Conservation (phyloP, 495 filamentous ascomycete species). For the Lindgomyces ingoldianus region DNA sequence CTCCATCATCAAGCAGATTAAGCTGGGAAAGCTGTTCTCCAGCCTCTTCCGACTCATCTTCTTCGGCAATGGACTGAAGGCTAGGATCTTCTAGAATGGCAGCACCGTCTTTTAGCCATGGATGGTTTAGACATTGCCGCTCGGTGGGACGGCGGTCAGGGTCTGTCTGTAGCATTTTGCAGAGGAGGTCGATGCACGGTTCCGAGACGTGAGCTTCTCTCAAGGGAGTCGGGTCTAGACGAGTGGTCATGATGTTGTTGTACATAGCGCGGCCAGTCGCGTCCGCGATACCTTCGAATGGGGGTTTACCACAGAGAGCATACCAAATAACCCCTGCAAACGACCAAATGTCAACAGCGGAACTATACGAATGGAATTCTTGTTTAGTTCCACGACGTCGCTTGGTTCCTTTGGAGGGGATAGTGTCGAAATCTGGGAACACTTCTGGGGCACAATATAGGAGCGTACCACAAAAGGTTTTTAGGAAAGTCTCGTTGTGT, state of each 20-base stretch:
- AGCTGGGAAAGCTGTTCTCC: conserved; percentile 66
- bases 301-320: conserved; percentile 70
- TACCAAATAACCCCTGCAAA: conserved; percentile 88
- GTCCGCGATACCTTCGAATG: conserved; percentile 70
- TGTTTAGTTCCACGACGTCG: conserved; percentile 55
- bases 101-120: conserved; percentile 61
- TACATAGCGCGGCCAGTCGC: conserved; percentile 65
- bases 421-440: conserved; percentile 70
- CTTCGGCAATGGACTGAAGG: conserved; percentile 53
- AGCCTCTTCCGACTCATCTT: conserved; percentile 51
- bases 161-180: conserved; percentile 70
- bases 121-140: conserved; percentile 60
- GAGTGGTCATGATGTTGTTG: conserved; percentile 76
- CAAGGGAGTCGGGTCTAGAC: conserved; percentile 64
- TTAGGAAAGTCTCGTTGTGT: conserved; percentile 83
- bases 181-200: conserved; percentile 69
- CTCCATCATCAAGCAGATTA: conserved; percentile 59
- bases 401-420: conserved; percentile 46
- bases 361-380: conserved; percentile 61
- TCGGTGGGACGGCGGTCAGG: conserved; percentile 70
- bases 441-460: conserved; percentile 96
- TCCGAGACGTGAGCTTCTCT: conserved; percentile 58
- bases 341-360: conserved; percentile 94
- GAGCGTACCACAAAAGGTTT: conserved; percentile 94
- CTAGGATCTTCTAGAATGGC: conserved; percentile 45